A percentile compares a stretch with the other conserved stretches of the same genome.
Evolutionary conservation across 805 yeast species (phyloP).

Genomic region (Priceomyces fermenticarens): DNA sequence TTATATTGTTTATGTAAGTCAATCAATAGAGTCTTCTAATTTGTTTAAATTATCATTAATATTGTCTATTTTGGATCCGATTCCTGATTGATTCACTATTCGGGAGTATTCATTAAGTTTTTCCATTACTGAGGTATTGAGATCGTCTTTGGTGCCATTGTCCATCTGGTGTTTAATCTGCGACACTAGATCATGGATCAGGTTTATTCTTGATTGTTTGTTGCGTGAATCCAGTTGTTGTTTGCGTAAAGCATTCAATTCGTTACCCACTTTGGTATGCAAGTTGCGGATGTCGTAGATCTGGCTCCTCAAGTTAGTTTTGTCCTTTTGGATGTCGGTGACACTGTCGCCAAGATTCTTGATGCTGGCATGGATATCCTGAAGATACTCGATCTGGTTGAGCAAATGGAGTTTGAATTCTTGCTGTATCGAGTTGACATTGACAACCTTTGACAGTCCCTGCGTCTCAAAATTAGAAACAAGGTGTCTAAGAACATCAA

Average conservation of each 20-base stretch:
- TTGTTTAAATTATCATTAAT: constrained; percentile 21
- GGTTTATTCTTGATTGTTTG: constrained; percentile 6
- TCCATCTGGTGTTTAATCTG: constrained; percentile 1
- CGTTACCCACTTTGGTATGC: constrained; percentile 31
- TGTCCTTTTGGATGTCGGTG: constrained; percentile 24
- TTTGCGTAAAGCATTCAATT: constrained; percentile 25
- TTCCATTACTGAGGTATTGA: constrained; percentile 1
- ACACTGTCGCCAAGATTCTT: constrained; percentile 29
- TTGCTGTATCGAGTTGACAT: constrained; percentile 22
- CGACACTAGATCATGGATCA: neutral
- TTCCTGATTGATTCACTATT: constrained; percentile 21
- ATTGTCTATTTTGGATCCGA: constrained; percentile 15
- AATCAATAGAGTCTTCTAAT: constrained; percentile 11
- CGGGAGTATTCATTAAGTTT: constrained; percentile 11
- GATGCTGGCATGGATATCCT: constrained; percentile 34
- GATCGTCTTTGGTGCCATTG: neutral
- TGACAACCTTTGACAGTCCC: constrained; percentile 12
- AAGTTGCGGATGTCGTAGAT: constrained; percentile 27
- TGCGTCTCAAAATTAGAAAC: constrained; percentile 21
- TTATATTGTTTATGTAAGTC: too few species aligned
- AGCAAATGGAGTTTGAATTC: constrained; percentile 30
- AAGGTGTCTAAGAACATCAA: constrained; percentile 36
- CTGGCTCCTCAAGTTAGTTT: constrained; percentile 26
- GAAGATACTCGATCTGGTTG: constrained; percentile 25
- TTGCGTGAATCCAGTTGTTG: constrained; percentile 10